These are phyloP conservation scores for Nicotiana undulata DNA, from an alignment of 257 asterid species.

Conservation along the genomic window DNA sequence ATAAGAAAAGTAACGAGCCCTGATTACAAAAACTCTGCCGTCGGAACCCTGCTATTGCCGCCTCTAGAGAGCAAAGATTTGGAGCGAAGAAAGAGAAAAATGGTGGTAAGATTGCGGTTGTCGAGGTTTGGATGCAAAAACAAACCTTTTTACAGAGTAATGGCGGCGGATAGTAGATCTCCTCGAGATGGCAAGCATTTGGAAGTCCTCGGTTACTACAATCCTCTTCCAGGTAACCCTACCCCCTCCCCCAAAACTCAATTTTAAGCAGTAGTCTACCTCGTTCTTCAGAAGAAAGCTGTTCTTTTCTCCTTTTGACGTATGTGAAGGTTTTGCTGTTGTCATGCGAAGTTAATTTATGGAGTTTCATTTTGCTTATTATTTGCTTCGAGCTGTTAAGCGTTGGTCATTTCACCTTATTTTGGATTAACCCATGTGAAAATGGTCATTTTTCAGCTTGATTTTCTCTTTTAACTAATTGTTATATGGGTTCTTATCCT, in stretches of 20 bases:
- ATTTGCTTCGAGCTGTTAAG: neutral
- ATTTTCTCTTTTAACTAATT: neutral
- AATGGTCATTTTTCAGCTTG: neutral
- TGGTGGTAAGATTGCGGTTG: constrained; percentile 77
- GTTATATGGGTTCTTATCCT: neutral
- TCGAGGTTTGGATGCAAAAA: constrained; percentile 74
- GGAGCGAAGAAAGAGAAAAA: constrained; percentile 3
- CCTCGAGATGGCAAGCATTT: constrained; percentile 98
- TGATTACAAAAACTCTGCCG: too few species aligned
- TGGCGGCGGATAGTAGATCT: constrained; percentile 96
- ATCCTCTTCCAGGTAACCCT: constrained; percentile 76
- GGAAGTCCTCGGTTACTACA: constrained; percentile 88
- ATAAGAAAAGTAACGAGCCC: too few species aligned
- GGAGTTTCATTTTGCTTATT: neutral
- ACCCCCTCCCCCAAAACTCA: too few species aligned
- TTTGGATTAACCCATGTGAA: neutral
- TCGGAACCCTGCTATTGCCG: too few species aligned
- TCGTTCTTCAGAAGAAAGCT: too few species aligned
- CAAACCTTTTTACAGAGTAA: constrained; percentile 87
- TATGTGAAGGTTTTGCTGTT: neutral
- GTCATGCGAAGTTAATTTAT: neutral
- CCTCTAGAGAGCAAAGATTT: neutral
- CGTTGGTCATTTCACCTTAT: neutral
- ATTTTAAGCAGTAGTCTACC: neutral
- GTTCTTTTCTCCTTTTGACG: too few species aligned